A percentile compares a stretch with the other conserved stretches of the same genome.
phyloP scores from a whole-genome alignment of 148 eudicot genomes.

The Chenopodium formosanum region DNA sequence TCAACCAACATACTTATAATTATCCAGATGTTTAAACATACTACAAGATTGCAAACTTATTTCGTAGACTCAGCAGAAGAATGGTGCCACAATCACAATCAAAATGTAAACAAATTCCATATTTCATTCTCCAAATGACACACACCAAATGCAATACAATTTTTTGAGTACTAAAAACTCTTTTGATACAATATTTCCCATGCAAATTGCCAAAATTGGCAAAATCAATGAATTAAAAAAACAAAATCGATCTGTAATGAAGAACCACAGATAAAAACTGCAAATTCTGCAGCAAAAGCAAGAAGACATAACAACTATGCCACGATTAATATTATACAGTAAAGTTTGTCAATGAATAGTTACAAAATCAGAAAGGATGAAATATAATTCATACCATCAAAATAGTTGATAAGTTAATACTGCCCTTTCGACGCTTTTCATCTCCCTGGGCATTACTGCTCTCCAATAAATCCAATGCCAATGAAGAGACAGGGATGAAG shows the following conservation, averaged over 20 bases:
- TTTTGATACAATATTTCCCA: neutral
- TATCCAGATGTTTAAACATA: neutral
- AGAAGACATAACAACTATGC: neutral
- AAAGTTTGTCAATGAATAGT: neutral
- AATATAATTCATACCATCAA: slow-evolving; percentile 55
- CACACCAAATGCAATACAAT: neutral
- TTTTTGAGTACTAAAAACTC: neutral
- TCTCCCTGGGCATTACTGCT: slow-evolving; percentile 57
- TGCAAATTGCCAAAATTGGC: no score
- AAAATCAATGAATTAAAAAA: neutral
- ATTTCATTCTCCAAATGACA: neutral
- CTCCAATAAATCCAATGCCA: slow-evolving; percentile 72
- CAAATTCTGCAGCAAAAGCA: neutral
- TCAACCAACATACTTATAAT: neutral
- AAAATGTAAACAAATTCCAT: neutral
- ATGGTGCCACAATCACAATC: neutral
- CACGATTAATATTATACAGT: neutral
- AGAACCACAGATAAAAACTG: neutral
- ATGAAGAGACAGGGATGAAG: slow-evolving; percentile 72
- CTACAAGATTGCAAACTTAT: neutral
- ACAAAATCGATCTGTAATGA: neutral
- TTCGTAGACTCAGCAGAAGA: neutral
- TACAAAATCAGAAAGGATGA: neutral
- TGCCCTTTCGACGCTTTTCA: slow-evolving; percentile 45
- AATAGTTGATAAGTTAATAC: slow-evolving; percentile 40